phyloP scores from a whole-genome alignment of 257 asterid genomes.

The Nicotiana benthamiana region DNA sequence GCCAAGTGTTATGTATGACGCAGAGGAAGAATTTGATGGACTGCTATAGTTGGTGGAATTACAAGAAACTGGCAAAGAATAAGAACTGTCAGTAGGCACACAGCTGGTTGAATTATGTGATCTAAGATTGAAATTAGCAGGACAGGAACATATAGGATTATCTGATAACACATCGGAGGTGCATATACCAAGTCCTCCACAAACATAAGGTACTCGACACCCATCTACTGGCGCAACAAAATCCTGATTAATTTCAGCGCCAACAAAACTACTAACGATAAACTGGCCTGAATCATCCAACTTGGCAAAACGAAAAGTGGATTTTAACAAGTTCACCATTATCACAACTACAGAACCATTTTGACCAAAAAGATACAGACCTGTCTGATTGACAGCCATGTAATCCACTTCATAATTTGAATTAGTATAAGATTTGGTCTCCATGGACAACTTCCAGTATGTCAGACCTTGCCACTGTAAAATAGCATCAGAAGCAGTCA shows the following conservation, averaged over 20 bases:
- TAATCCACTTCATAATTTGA: constrained; percentile 26
- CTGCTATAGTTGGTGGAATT: constrained; percentile 19
- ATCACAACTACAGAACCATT: constrained; percentile 38
- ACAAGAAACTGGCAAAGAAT: constrained; percentile 45
- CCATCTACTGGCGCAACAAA: constrained; percentile 17
- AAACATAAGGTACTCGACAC: constrained; percentile 11
- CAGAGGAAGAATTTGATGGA: not conserved
- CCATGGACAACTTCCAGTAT: constrained; percentile 72
- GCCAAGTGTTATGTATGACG: constrained; percentile 42
- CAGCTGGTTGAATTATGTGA: constrained; percentile 29
- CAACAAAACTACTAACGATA: constrained; percentile 32
- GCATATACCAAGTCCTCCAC: constrained; percentile 12
- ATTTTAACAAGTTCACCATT: constrained; percentile 26
- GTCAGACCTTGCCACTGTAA: constrained; percentile 40
- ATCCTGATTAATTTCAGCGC: constrained; percentile 18
- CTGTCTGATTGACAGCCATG: constrained; percentile 36
- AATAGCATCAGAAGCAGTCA: constrained; percentile 39
- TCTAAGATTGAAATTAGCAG: constrained; percentile 26
- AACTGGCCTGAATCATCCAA: constrained; percentile 54
- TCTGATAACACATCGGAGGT: constrained; percentile 18
- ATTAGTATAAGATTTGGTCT: constrained; percentile 25
- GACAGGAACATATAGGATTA: constrained; percentile 49
- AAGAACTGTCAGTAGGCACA: constrained; percentile 33
- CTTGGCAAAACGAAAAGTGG: constrained; percentile 37
- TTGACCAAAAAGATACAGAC: constrained; percentile 41